A percentile compares a stretch with the other conserved stretches of the same genome.
phyloP scores from a whole-genome alignment of 352 stramenopile species.

The Phytopythium montanum region DNA sequence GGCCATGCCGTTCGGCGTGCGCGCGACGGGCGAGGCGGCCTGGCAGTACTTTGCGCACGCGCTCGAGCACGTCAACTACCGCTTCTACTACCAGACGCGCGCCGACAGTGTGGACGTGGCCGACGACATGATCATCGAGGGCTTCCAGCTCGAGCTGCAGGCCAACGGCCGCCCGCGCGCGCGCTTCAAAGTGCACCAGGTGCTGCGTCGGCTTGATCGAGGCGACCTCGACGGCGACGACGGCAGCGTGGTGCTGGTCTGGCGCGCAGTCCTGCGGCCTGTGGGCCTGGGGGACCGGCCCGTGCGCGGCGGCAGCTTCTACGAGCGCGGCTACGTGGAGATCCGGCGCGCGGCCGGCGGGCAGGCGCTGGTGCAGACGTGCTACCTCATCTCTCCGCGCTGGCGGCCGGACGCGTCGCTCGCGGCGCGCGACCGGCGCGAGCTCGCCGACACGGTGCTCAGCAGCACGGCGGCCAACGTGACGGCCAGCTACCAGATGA shows the following conservation, averaged over 20 bases:
- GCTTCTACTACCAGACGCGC: slow-evolving; percentile 13
- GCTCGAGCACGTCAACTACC: slow-evolving; percentile 7
- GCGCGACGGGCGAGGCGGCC: slow-evolving; percentile 2
- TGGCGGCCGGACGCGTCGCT: slow-evolving; percentile 2
- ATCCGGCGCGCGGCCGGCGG: not conserved
- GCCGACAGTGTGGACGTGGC: slow-evolving; percentile 13
- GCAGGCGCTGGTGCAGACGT: slow-evolving; percentile 5
- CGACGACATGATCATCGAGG: slow-evolving; percentile 7
- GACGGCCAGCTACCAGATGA: slow-evolving; percentile 10
- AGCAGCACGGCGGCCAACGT: slow-evolving; percentile 6
- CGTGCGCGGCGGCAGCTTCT: not conserved
- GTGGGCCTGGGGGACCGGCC: not conserved
- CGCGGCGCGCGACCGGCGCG: not conserved
- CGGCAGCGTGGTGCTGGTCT: slow-evolving; percentile 6
- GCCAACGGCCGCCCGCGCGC: not conserved
- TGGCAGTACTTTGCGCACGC: slow-evolving; percentile 8
- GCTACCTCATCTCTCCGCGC: slow-evolving; percentile 8
- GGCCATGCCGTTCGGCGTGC: slow-evolving; percentile 9
- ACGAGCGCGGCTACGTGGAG: slow-evolving; percentile 7
- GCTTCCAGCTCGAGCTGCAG: slow-evolving; percentile 6
- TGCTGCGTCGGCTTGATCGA: slow-evolving; percentile 1
- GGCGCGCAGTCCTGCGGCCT: not conserved
- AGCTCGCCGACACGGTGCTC: slow-evolving; percentile 1
- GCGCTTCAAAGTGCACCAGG: slow-evolving; percentile 4
- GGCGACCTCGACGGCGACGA: too few species aligned